phyloP scores from a whole-genome alignment of 2,329 filamentous ascomycete genomes.

The Monilinia fructicola region DNA sequence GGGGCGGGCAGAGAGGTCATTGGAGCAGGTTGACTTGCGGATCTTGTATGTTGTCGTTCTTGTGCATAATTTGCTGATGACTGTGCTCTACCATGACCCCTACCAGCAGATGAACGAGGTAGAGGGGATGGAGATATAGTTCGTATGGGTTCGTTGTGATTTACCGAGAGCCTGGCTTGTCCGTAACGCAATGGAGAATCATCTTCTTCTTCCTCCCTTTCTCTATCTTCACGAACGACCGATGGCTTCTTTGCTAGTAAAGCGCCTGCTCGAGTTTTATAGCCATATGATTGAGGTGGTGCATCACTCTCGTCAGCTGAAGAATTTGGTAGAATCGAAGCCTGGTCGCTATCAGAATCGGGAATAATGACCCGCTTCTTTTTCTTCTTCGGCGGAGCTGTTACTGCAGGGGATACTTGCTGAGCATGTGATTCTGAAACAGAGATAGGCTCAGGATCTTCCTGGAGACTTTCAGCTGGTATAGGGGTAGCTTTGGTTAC shows the following conservation, averaged over 20 bases:
- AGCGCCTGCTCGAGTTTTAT: constrained; percentile 31
- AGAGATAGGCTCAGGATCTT: background rate
- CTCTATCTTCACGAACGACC: constrained; percentile 49
- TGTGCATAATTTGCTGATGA: constrained; percentile 32
- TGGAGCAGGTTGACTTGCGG: constrained; percentile 30
- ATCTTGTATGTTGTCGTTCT: constrained; percentile 30
- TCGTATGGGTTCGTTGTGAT: constrained; percentile 23
- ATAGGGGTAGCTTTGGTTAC: constrained; percentile 11
- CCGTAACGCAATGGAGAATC: constrained; percentile 29
- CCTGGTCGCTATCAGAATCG: constrained; percentile 35
- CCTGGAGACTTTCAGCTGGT: constrained; percentile 16
- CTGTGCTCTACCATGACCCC: constrained; percentile 32
- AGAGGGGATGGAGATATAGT: constrained; percentile 35
- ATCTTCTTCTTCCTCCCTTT: constrained; percentile 44
- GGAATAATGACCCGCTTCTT: constrained; percentile 33
- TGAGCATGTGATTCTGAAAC: constrained; percentile 2
- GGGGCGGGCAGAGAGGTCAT: constrained; percentile 13
- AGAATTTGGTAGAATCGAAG: constrained; percentile 33
- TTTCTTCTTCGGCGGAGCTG: constrained; percentile 28
- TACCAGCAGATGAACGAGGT: constrained; percentile 33
- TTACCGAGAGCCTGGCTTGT: constrained; percentile 22
- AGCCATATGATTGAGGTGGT: constrained; percentile 23
- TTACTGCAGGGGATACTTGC: background rate
- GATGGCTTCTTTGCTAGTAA: constrained; percentile 46
- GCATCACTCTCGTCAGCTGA: constrained; percentile 39